Percentiles rank a stretch among this genome's conserved stretches.
These are phyloP conservation scores for Acer negundo DNA, from an alignment of 345 rosid genomes.

Conservation along the genomic window DNA sequence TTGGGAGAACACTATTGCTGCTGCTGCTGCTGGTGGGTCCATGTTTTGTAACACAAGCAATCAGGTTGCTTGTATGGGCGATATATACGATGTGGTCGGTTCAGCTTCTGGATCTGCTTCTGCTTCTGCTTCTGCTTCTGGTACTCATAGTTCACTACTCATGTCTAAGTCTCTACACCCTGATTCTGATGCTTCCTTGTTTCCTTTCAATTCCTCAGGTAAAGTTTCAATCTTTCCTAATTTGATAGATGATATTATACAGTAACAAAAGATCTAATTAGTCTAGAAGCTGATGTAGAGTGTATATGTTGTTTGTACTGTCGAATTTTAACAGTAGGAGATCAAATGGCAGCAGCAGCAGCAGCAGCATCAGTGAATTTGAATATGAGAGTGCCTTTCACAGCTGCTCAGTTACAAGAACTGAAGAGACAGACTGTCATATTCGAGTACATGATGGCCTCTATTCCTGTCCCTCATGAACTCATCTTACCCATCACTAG, in stretches of 20 bases:
- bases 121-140: constrained; percentile 18
- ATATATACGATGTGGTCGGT: constrained; percentile 43
- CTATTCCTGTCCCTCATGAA: constrained; percentile 58
- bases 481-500: constrained; percentile 44
- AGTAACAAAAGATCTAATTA: not conserved
- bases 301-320: not conserved
- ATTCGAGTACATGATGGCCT: constrained; percentile 55
- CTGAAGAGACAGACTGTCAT: constrained; percentile 59
- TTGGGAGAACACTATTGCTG: constrained; percentile 15
- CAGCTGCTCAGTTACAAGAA: constrained; percentile 62
- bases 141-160: constrained; percentile 15
- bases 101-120: constrained; percentile 25
- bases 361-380: not conserved
- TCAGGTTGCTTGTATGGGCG: constrained; percentile 39
- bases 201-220: constrained; percentile 42
- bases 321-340: constrained; percentile 32
- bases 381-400: constrained; percentile 43
- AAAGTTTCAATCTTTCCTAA: constrained; percentile 31
- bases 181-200: constrained; percentile 31
- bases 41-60: constrained; percentile 45
- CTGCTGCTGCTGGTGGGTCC: constrained; percentile 36
- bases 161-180: constrained; percentile 28
- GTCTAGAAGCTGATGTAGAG: not conserved
- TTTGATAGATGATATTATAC: not conserved
- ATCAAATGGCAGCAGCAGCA: constrained; percentile 39